These are phyloP conservation scores for Ustilago curta DNA, from an alignment of 1,284 basidiomycete genomes.

Conservation along the genomic window DNA sequence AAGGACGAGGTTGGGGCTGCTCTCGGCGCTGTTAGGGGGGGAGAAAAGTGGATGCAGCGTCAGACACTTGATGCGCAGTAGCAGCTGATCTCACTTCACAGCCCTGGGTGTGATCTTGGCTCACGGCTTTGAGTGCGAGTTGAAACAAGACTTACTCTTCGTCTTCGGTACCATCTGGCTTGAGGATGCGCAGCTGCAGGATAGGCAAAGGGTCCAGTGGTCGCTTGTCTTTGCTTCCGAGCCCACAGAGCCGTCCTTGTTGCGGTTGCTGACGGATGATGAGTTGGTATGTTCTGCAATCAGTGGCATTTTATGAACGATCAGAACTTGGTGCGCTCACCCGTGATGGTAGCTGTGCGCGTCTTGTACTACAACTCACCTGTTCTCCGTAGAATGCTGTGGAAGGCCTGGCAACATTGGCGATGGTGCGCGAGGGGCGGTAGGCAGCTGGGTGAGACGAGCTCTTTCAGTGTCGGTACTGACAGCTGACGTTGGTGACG, in stretches of 20 bases:
- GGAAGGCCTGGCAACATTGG: conserved; percentile 35
- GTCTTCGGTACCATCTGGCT: conserved; percentile 39
- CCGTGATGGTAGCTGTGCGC: background rate
- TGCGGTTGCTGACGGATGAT: conserved; percentile 53
- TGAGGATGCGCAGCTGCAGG: conserved; percentile 46
- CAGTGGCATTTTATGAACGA: background rate
- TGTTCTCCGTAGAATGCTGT: conserved; percentile 15
- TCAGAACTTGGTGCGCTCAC: background rate
- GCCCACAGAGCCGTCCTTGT: conserved; percentile 49
- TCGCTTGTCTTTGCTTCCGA: conserved; percentile 56
- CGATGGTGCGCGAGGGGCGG: conserved; percentile 27
- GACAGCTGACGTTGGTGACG: background rate
- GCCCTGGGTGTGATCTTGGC: background rate
- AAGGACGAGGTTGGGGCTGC: conserved; percentile 47
- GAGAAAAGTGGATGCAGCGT: too few species aligned
- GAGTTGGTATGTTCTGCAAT: conserved; percentile 38
- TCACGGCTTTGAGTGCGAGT: background rate
- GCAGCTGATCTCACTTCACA: background rate
- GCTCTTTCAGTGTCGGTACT: background rate
- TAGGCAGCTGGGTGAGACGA: conserved; percentile 11
- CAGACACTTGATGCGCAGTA: background rate
- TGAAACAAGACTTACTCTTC: conserved; percentile 36
- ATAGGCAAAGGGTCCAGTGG: conserved; percentile 58
- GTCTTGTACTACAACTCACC: conserved; percentile 17
- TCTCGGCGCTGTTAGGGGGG: conserved; percentile 31